phyloP scores from a whole-genome alignment of 1,284 basidiomycete genomes.

The Rugosomyces carneus region DNA sequence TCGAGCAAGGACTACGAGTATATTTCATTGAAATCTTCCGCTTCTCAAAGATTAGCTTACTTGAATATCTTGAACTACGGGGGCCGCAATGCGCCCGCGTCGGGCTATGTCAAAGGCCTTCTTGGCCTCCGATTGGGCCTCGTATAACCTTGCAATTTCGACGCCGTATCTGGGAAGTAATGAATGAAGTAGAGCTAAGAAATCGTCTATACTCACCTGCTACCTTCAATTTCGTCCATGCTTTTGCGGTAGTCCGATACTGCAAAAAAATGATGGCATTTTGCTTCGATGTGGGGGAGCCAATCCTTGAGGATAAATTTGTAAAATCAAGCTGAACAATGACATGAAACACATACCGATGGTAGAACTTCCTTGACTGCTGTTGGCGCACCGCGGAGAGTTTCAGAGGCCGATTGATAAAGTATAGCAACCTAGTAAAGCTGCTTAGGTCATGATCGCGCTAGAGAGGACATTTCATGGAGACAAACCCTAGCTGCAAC shows the following conservation, averaged over 20 bases:
- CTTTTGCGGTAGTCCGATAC: constrained; percentile 89
- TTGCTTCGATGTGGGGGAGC: constrained; percentile 79
- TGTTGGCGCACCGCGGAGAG: constrained; percentile 45
- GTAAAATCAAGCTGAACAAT: too few species aligned
- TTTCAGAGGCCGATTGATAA: constrained; percentile 53
- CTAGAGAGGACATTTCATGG: not conserved
- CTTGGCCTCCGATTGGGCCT: constrained; percentile 67
- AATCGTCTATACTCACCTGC: constrained; percentile 38
- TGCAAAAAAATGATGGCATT: constrained; percentile 83
- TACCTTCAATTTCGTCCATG: constrained; percentile 84
- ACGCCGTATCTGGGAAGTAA: constrained; percentile 63
- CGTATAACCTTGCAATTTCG: constrained; percentile 71
- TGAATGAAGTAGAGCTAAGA: not conserved
- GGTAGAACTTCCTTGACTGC: constrained; percentile 46
- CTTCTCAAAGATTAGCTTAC: constrained; percentile 44
- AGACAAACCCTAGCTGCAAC: constrained; percentile 64
- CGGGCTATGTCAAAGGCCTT: constrained; percentile 70
- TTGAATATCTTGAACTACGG: constrained; percentile 74
- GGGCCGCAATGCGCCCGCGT: constrained; percentile 50
- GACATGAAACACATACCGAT: constrained; percentile 33
- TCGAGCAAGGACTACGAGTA: constrained; percentile 52
- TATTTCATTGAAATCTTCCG: not conserved
- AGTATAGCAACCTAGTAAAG: constrained; percentile 53
- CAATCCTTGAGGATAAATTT: constrained; percentile 51
- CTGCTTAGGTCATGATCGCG: constrained; percentile 2